These are phyloP conservation scores for Botrytis hyacinthi DNA, from an alignment of 2,329 filamentous ascomycete genomes.

Conservation along the genomic window DNA sequence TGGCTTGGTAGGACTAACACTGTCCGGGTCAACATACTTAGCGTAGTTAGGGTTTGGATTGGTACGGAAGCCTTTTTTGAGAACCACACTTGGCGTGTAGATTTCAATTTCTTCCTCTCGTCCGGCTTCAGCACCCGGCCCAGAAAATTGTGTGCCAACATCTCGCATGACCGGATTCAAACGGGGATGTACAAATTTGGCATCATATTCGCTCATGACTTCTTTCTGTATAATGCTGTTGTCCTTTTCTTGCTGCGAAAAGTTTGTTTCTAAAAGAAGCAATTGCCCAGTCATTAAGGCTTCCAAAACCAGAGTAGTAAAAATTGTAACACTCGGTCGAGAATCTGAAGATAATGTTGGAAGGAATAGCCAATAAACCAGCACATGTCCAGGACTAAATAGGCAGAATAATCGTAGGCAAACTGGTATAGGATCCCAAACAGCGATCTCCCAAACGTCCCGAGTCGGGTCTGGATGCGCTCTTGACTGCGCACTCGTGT, in stretches of 20 bases:
- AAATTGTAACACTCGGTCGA: slow-evolving; percentile 79
- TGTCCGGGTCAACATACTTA: slow-evolving; percentile 69
- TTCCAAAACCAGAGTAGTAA: slow-evolving; percentile 77
- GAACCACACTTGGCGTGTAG: slow-evolving; percentile 58
- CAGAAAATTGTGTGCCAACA: slow-evolving; percentile 74
- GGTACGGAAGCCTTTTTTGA: slow-evolving; percentile 75
- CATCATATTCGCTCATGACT: slow-evolving; percentile 92
- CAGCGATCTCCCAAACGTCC: slow-evolving; percentile 90
- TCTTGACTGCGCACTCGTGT: slow-evolving; percentile 73
- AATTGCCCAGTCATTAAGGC: slow-evolving; percentile 74
- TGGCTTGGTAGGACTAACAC: slow-evolving; percentile 32
- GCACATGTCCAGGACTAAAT: slow-evolving; percentile 90
- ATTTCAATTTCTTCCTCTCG: slow-evolving; percentile 51
- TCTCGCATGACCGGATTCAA: slow-evolving; percentile 77
- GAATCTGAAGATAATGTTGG: slow-evolving; percentile 74
- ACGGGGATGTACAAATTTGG: slow-evolving; percentile 88
- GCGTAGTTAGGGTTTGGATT: slow-evolving; percentile 81
- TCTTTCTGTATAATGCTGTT: slow-evolving; percentile 81
- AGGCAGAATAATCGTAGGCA: slow-evolving; percentile 80
- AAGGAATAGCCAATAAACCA: slow-evolving; percentile 85
- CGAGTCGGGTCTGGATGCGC: slow-evolving; percentile 77
- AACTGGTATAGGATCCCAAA: slow-evolving; percentile 91
- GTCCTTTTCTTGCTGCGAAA: slow-evolving; percentile 83
- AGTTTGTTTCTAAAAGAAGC: slow-evolving; percentile 68
- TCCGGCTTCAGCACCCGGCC: slow-evolving; percentile 30